These are phyloP conservation scores for Aegilops tauschii DNA, from an alignment of 176 grass and related monocot species.

Conservation along the genomic window DNA sequence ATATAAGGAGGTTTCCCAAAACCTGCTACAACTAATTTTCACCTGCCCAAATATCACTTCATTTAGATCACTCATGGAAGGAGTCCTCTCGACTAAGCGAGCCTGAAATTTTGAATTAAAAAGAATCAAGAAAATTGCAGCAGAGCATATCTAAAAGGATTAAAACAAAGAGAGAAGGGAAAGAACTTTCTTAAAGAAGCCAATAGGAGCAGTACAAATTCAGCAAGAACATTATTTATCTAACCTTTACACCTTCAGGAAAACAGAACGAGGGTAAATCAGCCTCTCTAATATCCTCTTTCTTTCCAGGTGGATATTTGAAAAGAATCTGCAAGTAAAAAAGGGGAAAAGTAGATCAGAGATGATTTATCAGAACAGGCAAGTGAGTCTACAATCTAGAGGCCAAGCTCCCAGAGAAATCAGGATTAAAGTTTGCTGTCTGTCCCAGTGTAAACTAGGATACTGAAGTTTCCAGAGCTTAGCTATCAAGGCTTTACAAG, in stretches of 20 bases:
- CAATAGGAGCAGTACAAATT: conserved; percentile 1
- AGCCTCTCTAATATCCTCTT: conserved; percentile 60
- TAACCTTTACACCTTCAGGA: conserved; percentile 95
- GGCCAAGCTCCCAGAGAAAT: conserved; percentile 24
- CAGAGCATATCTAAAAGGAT: background rate
- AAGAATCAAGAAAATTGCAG: conserved; percentile 12
- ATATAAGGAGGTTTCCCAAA: conserved; percentile 13
- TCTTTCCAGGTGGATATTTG: conserved; percentile 93
- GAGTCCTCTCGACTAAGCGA: conserved; percentile 90
- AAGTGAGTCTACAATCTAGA: conserved; percentile 3
- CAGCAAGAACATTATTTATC: conserved; percentile 22
- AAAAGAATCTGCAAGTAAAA: conserved; percentile 84
- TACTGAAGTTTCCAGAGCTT: background rate
- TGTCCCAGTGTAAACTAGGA: conserved; percentile 8
- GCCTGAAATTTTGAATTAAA: conserved; percentile 56
- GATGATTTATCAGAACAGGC: conserved; percentile 5
- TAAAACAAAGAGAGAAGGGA: background rate
- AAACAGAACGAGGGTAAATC: conserved; percentile 97
- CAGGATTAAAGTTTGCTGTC: background rate
- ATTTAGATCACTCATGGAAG: conserved; percentile 97
- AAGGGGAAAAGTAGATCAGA: background rate
- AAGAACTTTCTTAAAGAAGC: conserved; percentile 16
- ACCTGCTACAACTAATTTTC: conserved; percentile 20
- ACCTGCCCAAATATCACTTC: conserved; percentile 99
- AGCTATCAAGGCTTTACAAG: background rate